Percentiles rank a stretch among this genome's conserved stretches.
These are phyloP conservation scores for Exophiala sp. DNA, from an alignment of 2,329 filamentous ascomycete species.

Conservation along the genomic window DNA sequence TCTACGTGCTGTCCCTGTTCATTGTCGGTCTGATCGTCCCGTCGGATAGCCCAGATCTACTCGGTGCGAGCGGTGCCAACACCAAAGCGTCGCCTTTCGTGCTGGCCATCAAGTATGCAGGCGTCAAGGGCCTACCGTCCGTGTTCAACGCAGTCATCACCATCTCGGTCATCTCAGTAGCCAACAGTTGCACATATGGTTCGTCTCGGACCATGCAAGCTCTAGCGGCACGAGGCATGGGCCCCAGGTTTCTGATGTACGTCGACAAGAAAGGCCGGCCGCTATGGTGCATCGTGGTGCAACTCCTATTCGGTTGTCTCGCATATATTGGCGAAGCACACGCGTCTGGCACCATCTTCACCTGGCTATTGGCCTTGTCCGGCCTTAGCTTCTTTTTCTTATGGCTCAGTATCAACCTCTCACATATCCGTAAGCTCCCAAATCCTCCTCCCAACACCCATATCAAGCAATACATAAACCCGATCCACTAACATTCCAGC, in stretches of 20 bases:
- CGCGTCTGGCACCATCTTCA: conserved; percentile 50
- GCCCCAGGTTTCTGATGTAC: conserved; percentile 68
- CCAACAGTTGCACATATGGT: conserved; percentile 85
- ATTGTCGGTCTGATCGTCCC: conserved; percentile 78
- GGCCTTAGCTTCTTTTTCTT: conserved; percentile 68
- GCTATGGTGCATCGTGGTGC: conserved; percentile 62
- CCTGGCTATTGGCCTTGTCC: conserved; percentile 74
- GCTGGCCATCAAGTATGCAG: conserved; percentile 78
- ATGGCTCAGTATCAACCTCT: conserved; percentile 46
- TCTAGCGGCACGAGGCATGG: conserved; percentile 78
- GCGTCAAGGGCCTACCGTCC: conserved; percentile 72
- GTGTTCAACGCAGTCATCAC: conserved; percentile 93
- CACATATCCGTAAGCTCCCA: conserved; percentile 69
- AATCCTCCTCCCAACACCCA: too few species aligned
- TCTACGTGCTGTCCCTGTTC: conserved; percentile 77
- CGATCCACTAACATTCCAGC: too few species aligned
- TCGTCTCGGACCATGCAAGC: conserved; percentile 85
- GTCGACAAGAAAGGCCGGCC: conserved; percentile 78
- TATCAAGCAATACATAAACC: too few species aligned
- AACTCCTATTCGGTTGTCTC: conserved; percentile 64
- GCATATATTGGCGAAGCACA: conserved; percentile 65
- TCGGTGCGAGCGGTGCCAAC: conserved; percentile 54
- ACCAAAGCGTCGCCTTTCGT: conserved; percentile 82
- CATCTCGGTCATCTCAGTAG: conserved; percentile 80
- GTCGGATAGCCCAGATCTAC: conserved; percentile 54